Evolutionary conservation across 225 moss, liverwort and hornwort genomes (phyloP), one percentile per base, ranked within the genome.

Genomic region (Ulota crispa): DNA sequence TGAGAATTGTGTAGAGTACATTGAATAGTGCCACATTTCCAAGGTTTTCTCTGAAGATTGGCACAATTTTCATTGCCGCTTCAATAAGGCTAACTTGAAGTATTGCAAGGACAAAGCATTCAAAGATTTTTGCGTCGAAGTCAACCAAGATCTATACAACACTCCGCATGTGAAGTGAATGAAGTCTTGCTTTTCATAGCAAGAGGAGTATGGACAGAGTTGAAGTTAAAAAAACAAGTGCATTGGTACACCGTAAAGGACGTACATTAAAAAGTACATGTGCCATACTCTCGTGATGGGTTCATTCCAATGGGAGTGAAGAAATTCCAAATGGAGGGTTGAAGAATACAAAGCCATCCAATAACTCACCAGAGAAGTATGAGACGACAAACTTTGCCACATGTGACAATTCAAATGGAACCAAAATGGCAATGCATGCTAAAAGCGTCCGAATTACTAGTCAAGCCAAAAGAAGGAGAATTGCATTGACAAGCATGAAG

Each of bases 121-220:
- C 5, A 68, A 14, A 1, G 41, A 68, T 24, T 0, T 5, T 3
- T 68, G 42, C 23, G 13, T 39, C 6, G 68, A 68, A 7, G 42
- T 68, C 12, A 24, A 24, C 5, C 13, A 68, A 41, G 41, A n/a
- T 1, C 1, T 41, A 5, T 41, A 67, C 23, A 12, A 67, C 23
- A 21, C 20, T 1, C 67, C 12, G 1, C 23, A 1, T 1, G 11
- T 67, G 11, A 67, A 39, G 5, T 0, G 1, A 1, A 67, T n/a
- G 0, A 41, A 37, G 13, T 67, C 0, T 4, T 4, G 0, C 5
- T 41, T 3, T 41, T 67, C 4, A 4, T 41, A 0, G 3, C 4
- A 1, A 8, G 2, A 23, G 68, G 24, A 0, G 24, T 41, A 0
- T 12, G 6, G 6, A 11, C 24, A 2, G 2, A 68, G 4, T 0